Conservation (phyloP, 2,329 filamentous ascomycete genomes). For the Microdochium nivale region DNA sequence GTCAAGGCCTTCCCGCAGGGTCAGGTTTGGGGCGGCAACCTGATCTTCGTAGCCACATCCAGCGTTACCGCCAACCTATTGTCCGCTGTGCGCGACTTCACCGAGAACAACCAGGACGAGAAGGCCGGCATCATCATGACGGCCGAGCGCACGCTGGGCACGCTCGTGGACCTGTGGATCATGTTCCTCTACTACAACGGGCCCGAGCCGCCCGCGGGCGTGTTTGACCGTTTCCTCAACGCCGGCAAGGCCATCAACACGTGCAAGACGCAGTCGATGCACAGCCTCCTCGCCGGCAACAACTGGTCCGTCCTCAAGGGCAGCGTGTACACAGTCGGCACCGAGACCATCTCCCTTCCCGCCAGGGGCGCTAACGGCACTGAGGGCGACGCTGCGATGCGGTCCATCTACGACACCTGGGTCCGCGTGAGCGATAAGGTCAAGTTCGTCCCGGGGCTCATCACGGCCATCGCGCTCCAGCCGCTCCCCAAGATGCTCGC, state of each 20-base stretch:
- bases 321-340: slow-evolving; percentile 26
- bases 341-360: slow-evolving; percentile 26
- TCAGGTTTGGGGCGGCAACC: slow-evolving; percentile 33
- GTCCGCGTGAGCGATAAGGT: slow-evolving; percentile 17
- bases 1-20: slow-evolving; percentile 31
- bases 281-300: slow-evolving; percentile 34
- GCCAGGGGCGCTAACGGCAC: slow-evolving; percentile 9
- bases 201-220: slow-evolving; percentile 35
- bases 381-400: slow-evolving; percentile 13
- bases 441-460: slow-evolving; percentile 13
- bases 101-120: slow-evolving; percentile 46
- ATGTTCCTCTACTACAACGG: slow-evolving; percentile 58
- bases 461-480: slow-evolving; percentile 27
- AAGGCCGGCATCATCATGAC: slow-evolving; percentile 54
- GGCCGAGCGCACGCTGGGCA: slow-evolving; percentile 32
- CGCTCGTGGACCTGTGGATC: slow-evolving; percentile 43
- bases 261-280: slow-evolving; percentile 36
- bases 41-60: slow-evolving; percentile 23
- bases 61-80: slow-evolving; percentile 27
- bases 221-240: slow-evolving; percentile 48
- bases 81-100: slow-evolving; percentile 43
- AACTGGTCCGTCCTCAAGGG: slow-evolving; percentile 27
- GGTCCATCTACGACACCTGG: slow-evolving; percentile 22
- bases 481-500: slow-evolving; percentile 28
- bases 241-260: slow-evolving; percentile 33